phyloP scores from a whole-genome alignment of 257 asterid genomes.

The Osmanthus fragrans region DNA sequence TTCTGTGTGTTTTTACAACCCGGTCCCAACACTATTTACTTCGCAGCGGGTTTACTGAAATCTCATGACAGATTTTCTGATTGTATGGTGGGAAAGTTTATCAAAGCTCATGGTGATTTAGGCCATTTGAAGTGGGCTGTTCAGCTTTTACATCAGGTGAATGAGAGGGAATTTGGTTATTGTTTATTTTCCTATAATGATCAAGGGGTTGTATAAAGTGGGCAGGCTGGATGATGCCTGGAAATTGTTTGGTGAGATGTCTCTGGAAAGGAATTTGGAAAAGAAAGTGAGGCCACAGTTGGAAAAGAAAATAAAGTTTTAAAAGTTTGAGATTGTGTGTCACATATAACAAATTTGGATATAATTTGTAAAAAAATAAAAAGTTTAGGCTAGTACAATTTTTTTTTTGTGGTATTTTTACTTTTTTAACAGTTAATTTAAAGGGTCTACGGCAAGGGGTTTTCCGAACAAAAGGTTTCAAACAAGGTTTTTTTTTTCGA shows the following conservation, averaged over 20 bases:
- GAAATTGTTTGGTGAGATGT: conserved; percentile 50
- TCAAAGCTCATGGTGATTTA: conserved; percentile 53
- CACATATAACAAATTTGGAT: too few relatives aligned
- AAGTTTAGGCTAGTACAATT: too few relatives aligned
- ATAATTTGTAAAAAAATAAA: too few relatives aligned
- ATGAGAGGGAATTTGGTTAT: conserved; percentile 26
- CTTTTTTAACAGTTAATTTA: too few relatives aligned
- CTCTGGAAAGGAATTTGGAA: conserved; percentile 27
- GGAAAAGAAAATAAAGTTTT: too few relatives aligned
- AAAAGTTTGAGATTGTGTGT: too few relatives aligned
- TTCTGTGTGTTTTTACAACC: too few relatives aligned
- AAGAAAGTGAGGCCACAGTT: too few relatives aligned
- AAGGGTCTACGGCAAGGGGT: too few relatives aligned
- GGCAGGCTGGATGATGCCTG: conserved; percentile 42
- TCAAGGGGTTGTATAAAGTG: conserved; percentile 41
- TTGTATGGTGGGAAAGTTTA: conserved; percentile 51
- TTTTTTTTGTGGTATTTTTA: too few relatives aligned
- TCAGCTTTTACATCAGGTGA: conserved; percentile 36
- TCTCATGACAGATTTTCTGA: conserved; percentile 35
- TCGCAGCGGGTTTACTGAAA: conserved; percentile 37
- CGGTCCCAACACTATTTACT: conserved; percentile 25
- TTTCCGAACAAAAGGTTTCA: too few relatives aligned
- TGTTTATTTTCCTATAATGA: conserved; percentile 55
- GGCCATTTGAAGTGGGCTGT: conserved; percentile 43
- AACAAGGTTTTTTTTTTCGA: too few relatives aligned